phyloP scores from a whole-genome alignment of 345 rosid species.

The Hibiscus syriacus region DNA sequence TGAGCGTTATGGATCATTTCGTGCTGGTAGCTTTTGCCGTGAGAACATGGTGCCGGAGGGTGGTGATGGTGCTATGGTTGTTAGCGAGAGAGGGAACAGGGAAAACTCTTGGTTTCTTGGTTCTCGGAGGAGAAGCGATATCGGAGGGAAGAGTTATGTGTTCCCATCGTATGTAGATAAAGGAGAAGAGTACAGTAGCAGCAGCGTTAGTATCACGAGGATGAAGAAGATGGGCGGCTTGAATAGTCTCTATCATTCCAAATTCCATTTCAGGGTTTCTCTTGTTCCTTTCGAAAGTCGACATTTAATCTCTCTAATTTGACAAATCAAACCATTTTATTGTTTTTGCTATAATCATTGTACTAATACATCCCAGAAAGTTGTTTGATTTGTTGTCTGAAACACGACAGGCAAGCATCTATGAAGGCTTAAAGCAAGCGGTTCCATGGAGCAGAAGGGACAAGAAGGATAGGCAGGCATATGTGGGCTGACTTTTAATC shows the following conservation, averaged over 20 bases:
- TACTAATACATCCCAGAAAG: background rate
- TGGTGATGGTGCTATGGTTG: slow-evolving; percentile 13
- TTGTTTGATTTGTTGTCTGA: background rate
- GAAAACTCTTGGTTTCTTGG: slow-evolving; percentile 38
- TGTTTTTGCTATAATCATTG: background rate
- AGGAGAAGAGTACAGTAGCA: slow-evolving; percentile 25
- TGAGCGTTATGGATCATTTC: slow-evolving; percentile 37
- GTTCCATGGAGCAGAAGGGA: slow-evolving; percentile 52
- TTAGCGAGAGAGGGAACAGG: slow-evolving; percentile 21
- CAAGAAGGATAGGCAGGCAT: slow-evolving; percentile 31
- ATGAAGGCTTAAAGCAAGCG: slow-evolving; percentile 60
- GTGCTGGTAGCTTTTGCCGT: slow-evolving; percentile 19
- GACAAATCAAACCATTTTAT: background rate
- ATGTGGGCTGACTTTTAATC: slow-evolving; percentile 18
- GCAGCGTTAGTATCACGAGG: slow-evolving; percentile 29
- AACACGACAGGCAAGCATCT: slow-evolving; percentile 43
- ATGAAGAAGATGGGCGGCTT: slow-evolving; percentile 33
- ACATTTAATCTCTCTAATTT: background rate
- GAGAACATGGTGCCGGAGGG: slow-evolving; percentile 9
- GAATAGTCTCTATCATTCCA: slow-evolving; percentile 23
- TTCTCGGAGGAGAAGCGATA: slow-evolving; percentile 41
- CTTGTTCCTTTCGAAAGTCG: background rate
- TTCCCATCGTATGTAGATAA: slow-evolving; percentile 39
- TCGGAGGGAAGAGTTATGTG: slow-evolving; percentile 46
- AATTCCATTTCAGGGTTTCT: slow-evolving; percentile 66